These are phyloP conservation scores for Trypanosoma rangeli DNA, from an alignment of 208 protist genomes.

Conservation along the genomic window DNA sequence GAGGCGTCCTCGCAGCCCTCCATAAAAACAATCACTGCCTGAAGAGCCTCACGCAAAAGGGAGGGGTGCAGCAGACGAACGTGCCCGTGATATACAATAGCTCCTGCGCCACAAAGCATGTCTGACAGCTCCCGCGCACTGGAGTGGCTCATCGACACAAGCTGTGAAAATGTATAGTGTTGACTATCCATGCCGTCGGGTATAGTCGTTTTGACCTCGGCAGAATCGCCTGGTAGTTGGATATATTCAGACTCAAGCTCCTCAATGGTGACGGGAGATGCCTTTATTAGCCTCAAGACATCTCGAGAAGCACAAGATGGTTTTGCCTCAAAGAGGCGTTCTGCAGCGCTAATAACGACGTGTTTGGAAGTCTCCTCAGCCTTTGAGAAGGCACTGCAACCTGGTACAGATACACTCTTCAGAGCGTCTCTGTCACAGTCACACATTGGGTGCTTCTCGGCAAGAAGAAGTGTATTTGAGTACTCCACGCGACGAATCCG, in stretches of 20 bases:
- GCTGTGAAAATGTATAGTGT: slow-evolving; percentile 52
- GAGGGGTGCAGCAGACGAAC: slow-evolving; percentile 57
- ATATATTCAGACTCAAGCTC: slow-evolving; percentile 37
- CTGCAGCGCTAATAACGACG: slow-evolving; percentile 37
- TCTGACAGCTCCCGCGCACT: slow-evolving; percentile 57
- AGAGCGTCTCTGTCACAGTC: neutral
- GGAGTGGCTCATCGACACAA: slow-evolving; percentile 33
- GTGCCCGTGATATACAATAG: slow-evolving; percentile 46
- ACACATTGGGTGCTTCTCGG: slow-evolving; percentile 25
- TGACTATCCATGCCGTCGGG: neutral
- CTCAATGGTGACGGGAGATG: slow-evolving; percentile 41
- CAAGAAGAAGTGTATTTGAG: slow-evolving; percentile 75
- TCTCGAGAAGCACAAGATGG: slow-evolving; percentile 36
- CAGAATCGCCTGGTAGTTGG: neutral
- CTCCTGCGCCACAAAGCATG: slow-evolving; percentile 34
- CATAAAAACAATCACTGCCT: slow-evolving; percentile 37
- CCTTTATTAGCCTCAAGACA: slow-evolving; percentile 24
- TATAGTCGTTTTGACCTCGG: neutral
- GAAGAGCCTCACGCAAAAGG: slow-evolving; percentile 41
- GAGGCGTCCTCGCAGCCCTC: slow-evolving; percentile 30
- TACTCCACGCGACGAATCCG: slow-evolving; percentile 73
- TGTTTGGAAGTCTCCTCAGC: slow-evolving; percentile 18
- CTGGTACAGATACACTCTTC: neutral
- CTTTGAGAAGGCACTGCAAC: neutral
- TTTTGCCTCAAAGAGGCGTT: slow-evolving; percentile 55